Conservation (phyloP, 257 asterid genomes). For the Przewalskia tangutica region DNA sequence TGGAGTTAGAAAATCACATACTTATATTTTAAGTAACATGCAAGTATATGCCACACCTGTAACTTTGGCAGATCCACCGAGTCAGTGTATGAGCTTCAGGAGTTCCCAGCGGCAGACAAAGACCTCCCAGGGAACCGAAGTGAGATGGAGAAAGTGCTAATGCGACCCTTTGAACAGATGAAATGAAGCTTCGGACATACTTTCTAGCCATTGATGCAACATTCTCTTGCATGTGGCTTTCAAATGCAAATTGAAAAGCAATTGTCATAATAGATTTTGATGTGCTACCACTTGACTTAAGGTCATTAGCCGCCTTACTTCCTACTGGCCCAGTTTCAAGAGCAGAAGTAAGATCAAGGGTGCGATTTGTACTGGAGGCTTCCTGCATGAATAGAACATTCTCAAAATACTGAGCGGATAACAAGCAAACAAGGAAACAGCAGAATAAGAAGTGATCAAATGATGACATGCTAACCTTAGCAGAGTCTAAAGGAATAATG, state of each 20-base stretch:
- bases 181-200: constrained; percentile 74
- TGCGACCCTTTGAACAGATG: constrained; percentile 86
- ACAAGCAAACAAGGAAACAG: neutral
- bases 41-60: constrained; percentile 35
- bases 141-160: constrained; percentile 75
- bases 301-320: constrained; percentile 35
- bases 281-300: constrained; percentile 21
- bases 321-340: constrained; percentile 67
- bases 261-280: constrained; percentile 74
- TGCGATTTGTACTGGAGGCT: constrained; percentile 70
- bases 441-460: neutral
- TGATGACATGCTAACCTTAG: constrained; percentile 33
- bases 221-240: constrained; percentile 78
- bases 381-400: constrained; percentile 33
- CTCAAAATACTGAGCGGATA: neutral
- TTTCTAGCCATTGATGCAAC: constrained; percentile 82
- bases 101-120: constrained; percentile 61
- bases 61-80: constrained; percentile 79
- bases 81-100: constrained; percentile 82
- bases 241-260: constrained; percentile 77
- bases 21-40: neutral
- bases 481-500: constrained; percentile 71
- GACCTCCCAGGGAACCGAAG: constrained; percentile 48
- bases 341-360: constrained; percentile 88
- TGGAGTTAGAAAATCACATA: neutral